Conservation (phyloP, 2,329 filamentous ascomycete species). For the Fusarium scirpi region DNA sequence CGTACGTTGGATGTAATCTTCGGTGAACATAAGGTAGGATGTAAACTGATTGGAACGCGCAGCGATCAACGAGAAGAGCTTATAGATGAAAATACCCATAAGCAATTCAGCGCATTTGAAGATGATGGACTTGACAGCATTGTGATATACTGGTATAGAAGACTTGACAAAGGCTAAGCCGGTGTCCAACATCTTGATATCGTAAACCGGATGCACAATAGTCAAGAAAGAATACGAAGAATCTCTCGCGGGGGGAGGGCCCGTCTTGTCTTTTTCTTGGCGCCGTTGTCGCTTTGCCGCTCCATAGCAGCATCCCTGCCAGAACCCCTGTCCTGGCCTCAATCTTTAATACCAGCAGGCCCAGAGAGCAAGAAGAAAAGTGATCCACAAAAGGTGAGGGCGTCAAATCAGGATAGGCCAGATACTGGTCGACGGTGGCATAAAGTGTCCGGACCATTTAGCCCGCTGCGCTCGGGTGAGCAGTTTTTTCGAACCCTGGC, state of each 20-base stretch:
- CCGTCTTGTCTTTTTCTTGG: neutral
- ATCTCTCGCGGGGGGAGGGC: neutral
- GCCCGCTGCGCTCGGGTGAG: neutral
- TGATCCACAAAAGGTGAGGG: neutral
- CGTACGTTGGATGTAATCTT: conserved; percentile 32
- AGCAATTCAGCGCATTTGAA: conserved; percentile 36
- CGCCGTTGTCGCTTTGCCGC: neutral
- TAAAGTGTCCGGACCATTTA: neutral
- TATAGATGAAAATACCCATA: conserved; percentile 35
- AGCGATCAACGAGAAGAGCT: conserved; percentile 29
- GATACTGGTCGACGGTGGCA: neutral
- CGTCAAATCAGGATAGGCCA: neutral
- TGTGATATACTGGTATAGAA: conserved; percentile 33
- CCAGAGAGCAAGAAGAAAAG: neutral
- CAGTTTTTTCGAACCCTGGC: neutral
- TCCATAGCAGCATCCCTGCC: neutral
- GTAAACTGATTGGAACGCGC: conserved; percentile 36
- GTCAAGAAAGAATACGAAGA: neutral
- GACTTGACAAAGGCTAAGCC: conserved; percentile 17
- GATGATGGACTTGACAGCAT: conserved; percentile 35
- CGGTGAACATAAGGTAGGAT: conserved; percentile 39
- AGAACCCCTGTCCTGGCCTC: neutral
- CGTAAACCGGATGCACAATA: neutral
- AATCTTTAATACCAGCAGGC: neutral
- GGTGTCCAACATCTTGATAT: conserved; percentile 24